Evolutionary conservation across 2,329 filamentous ascomycete genomes (phyloP), one percentile per base, ranked within the genome.

Genomic region (Aureobasidium sp.): DNA sequence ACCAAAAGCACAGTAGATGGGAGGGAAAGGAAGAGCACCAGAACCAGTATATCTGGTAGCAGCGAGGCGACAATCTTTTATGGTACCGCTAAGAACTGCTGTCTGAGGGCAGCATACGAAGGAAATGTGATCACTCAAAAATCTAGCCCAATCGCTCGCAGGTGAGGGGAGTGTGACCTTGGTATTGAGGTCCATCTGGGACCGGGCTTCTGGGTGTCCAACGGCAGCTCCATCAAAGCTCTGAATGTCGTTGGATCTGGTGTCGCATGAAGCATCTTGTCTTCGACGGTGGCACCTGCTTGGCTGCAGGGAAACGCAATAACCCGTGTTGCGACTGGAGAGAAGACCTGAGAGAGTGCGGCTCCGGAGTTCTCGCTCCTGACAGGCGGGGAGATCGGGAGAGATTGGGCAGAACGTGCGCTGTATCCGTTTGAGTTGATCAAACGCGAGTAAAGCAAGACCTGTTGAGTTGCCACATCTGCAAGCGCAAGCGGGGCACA

Each of bases 171-270:
- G 44, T 22, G 27, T 60, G 44, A 49, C 44, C 44, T 31, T 51
- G 57, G 44, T 39, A 42, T 37, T 60, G 44, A 51, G 5, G 22
- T 59, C 22, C 36, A 12, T 41, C 34, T 22, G 41, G 37, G 44
- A 60, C 57, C 57, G 20, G 36, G 57, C 25, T 41, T 60, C 29
- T 60, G 57, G 57, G 25, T 41, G 22, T 60, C 45, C 45, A 60
- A 42, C 44, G 22, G 45, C 34, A 51, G 36, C 25, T 49, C 17
- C 36, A 42, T 49, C 56, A 51, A 29, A 42, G 14, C 57, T 60
- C n/a, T 31, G 44, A 17, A 31, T 37, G 45, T 60, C 57, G 45
- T 49, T 51, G 45, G 31, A 60, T 60, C 57, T 60, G 57, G 57
- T 51, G 51, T 60, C 27, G 57, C 57, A 51, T 60, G 45, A 49